These are phyloP conservation scores for Brassica carinata DNA, from an alignment of 345 rosid species.

Conservation along the genomic window DNA sequence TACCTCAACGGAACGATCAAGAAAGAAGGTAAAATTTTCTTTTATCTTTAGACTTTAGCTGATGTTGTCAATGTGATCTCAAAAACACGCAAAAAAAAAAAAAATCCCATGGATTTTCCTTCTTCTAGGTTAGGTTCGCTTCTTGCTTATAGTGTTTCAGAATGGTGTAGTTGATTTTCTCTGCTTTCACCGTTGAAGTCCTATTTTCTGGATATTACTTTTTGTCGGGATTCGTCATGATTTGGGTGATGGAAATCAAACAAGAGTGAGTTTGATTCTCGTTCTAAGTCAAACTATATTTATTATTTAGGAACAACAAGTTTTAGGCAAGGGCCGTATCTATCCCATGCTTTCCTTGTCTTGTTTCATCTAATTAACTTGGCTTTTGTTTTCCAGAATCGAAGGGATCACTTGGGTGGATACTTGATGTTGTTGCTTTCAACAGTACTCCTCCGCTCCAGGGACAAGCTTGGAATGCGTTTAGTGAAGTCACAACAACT, in stretches of 20 bases:
- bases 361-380: slow-evolving; percentile 19
- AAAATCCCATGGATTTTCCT: neutral
- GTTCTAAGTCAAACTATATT: too few species aligned
- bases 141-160: slow-evolving; percentile 17
- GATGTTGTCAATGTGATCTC: too few species aligned
- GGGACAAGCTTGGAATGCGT: slow-evolving; percentile 94
- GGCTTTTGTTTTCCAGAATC: slow-evolving; percentile 54
- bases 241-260: too few species aligned
- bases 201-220: neutral
- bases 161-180: neutral
- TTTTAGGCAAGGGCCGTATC: slow-evolving; percentile 6
- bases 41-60: too few species aligned
- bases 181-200: neutral
- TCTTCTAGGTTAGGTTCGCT: neutral
- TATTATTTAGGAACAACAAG: neutral
- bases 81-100: too few species aligned
- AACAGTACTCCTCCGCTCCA: slow-evolving; percentile 81
- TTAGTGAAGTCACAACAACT: slow-evolving; percentile 79
- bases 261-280: too few species aligned
- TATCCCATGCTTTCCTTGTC: neutral
- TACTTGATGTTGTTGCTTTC: slow-evolving; percentile 92
- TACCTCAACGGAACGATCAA: too few species aligned
- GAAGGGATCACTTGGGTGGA: slow-evolving; percentile 92
- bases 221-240: too few species aligned
- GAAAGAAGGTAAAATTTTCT: too few species aligned